phyloP scores from a whole-genome alignment of 768 basidiomycete species.

The Boletellus ananas region DNA sequence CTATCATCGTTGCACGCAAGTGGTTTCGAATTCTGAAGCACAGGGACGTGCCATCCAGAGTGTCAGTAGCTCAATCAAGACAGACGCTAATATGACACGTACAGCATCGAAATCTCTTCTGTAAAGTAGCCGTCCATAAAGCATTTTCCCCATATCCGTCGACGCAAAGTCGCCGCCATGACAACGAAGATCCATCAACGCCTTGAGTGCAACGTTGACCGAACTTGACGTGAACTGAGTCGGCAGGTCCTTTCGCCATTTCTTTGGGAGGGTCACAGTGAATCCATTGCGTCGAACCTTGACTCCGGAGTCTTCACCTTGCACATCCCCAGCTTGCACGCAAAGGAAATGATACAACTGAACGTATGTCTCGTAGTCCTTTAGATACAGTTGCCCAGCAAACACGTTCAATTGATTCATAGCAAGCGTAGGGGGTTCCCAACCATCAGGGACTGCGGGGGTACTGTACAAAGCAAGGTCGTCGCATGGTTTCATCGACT shows the following conservation, averaged over 20 bases:
- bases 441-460: conserved; percentile 16
- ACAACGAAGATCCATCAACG: too few relatives aligned
- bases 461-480: conserved; percentile 21
- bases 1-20: too few relatives aligned
- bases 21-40: too few relatives aligned
- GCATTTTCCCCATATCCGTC: conserved; percentile 40
- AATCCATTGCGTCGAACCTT: too few relatives aligned
- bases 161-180: conserved; percentile 31
- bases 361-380: conserved; percentile 31
- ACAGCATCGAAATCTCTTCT: conserved; percentile 23
- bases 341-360: conserved; percentile 36
- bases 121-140: conserved; percentile 26
- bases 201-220: too few relatives aligned
- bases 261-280: too few relatives aligned
- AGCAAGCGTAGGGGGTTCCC: conserved; percentile 7
- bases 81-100: too few relatives aligned
- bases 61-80: too few relatives aligned
- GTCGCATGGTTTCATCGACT: conserved; percentile 36
- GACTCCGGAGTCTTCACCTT: too few relatives aligned
- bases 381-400: conserved; percentile 44
- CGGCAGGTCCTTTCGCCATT: too few relatives aligned
- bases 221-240: too few relatives aligned
- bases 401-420: conserved; percentile 39
- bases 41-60: too few relatives aligned
- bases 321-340: conserved; percentile 32